Evolutionary conservation across 176 grass and related monocot species (phyloP).

Genomic region (Aegilops bicornis): DNA sequence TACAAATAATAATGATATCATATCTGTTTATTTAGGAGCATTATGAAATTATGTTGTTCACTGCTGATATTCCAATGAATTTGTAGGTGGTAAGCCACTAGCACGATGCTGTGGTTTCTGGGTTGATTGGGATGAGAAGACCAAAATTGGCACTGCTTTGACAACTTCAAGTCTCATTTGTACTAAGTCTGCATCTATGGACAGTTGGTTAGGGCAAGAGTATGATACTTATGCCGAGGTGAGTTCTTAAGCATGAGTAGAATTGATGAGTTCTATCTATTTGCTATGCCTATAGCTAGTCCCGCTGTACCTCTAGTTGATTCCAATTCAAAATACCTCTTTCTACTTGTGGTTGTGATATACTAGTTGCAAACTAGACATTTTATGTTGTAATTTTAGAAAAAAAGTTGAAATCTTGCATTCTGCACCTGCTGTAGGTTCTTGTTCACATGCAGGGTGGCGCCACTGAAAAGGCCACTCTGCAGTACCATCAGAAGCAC

Average conservation of each 20-base stretch:
- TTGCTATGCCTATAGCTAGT: background rate
- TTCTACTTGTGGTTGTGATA: background rate
- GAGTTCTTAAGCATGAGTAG: background rate
- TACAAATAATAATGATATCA: background rate
- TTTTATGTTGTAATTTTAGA: no score
- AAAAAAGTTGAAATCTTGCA: background rate
- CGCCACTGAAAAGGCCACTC: background rate
- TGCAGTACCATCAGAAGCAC: conserved; percentile 19
- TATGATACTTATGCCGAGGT: background rate
- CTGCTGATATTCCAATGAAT: background rate
- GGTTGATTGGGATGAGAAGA: background rate
- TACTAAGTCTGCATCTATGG: background rate
- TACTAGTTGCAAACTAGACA: background rate
- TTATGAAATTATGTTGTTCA: background rate
- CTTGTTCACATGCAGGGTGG: background rate
- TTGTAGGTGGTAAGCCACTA: background rate
- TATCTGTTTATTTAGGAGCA: background rate
- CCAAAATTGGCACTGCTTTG: background rate
- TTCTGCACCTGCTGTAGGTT: conserved; percentile 1
- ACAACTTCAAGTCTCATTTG: background rate
- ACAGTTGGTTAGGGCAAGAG: background rate
- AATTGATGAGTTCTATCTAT: background rate
- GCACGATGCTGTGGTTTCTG: background rate
- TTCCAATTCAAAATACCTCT: background rate
- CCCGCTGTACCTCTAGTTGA: background rate